phyloP scores from a whole-genome alignment of 1,139 yeast genomes.

The Hyphopichia fennica region DNA sequence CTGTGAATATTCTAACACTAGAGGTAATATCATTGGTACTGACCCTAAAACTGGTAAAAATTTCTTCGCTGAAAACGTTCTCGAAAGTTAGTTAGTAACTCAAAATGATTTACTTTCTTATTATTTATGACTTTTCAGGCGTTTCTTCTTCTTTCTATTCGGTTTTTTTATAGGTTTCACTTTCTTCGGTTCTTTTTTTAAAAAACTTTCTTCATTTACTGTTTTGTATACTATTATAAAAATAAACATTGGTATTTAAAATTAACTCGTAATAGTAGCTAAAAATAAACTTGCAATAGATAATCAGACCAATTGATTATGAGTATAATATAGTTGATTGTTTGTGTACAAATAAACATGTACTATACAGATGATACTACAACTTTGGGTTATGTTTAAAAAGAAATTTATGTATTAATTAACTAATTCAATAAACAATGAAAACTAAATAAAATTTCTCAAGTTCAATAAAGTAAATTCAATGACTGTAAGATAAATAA shows the following conservation, averaged over 20 bases:
- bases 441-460: background rate
- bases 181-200: background rate
- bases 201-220: no score
- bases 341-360: background rate
- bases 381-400: background rate
- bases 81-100: slow-evolving; percentile 17
- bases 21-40: slow-evolving; percentile 57
- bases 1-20: slow-evolving; percentile 60
- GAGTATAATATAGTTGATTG: no score
- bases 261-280: no score
- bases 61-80: slow-evolving; percentile 54
- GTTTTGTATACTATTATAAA: no score
- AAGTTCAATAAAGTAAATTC: background rate
- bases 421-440: background rate
- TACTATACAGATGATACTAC: no score
- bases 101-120: background rate
- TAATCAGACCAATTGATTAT: no score
- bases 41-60: slow-evolving; percentile 30
- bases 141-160: background rate
- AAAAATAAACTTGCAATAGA: no score
- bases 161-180: background rate
- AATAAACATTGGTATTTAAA: no score
- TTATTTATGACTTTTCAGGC: background rate
- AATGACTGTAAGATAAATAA: background rate
- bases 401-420: background rate